A percentile compares a stretch with the other conserved stretches of the same genome.
These are phyloP conservation scores for Hymenoscyphus salicellus DNA, from an alignment of 2,329 filamentous ascomycete genomes.

Conservation along the genomic window DNA sequence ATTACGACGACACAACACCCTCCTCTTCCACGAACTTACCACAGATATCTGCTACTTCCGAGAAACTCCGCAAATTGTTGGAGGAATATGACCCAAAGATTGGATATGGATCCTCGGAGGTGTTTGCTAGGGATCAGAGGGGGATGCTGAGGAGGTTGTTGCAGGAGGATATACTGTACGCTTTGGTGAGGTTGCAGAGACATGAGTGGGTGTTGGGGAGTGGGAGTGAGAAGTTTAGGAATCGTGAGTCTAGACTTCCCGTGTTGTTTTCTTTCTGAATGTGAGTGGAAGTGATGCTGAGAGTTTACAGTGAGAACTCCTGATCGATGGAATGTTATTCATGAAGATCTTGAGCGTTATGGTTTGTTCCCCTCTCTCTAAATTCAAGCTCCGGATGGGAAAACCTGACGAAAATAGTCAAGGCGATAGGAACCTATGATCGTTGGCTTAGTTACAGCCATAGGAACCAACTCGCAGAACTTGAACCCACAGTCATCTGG, in stretches of 20 bases:
- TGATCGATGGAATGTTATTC: conserved; percentile 18
- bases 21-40: too few species aligned
- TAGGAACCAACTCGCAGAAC: not conserved
- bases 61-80: conserved; percentile 12
- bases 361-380: conserved; percentile 15
- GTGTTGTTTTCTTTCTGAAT: not conserved
- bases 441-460: conserved; percentile 12
- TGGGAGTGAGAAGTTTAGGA: conserved; percentile 19
- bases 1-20: too few species aligned
- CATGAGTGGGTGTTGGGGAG: conserved; percentile 22
- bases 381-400: not conserved
- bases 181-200: conserved; percentile 19
- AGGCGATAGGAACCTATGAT: conserved; percentile 17
- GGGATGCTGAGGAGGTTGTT: conserved; percentile 18
- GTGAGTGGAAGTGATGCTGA: not conserved
- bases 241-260: conserved; percentile 11
- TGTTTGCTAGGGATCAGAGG: conserved; percentile 12
- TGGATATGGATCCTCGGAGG: conserved; percentile 1
- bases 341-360: conserved; percentile 21
- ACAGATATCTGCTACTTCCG: not conserved
- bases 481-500: conserved; percentile 5
- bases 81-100: conserved; percentile 20
- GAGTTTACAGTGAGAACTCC: conserved; percentile 10
- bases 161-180: conserved; percentile 20
- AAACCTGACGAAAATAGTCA: conserved; percentile 11